Conservation (phyloP, 2,329 filamentous ascomycete genomes). For the Colletotrichum filicis region DNA sequence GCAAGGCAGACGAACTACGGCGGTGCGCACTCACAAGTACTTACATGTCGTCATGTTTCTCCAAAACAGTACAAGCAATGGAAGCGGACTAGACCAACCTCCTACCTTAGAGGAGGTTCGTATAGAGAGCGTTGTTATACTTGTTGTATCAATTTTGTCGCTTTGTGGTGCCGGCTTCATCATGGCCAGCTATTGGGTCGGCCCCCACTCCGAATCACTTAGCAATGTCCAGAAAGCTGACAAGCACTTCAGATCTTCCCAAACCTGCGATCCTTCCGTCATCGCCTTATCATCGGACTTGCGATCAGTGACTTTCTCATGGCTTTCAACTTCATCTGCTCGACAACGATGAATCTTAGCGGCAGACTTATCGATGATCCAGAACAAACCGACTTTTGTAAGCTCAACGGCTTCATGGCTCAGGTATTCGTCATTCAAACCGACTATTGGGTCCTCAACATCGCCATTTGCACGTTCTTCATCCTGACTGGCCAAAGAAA, state of each 20-base stretch:
- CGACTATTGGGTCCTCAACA: conserved; percentile 55
- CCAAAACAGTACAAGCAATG: background rate
- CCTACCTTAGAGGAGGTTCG: conserved; percentile 33
- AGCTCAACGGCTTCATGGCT: conserved; percentile 54
- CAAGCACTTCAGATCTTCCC: conserved; percentile 46
- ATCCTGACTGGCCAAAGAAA: conserved; percentile 51
- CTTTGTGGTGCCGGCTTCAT: conserved; percentile 50
- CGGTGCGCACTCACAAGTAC: background rate
- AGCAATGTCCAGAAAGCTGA: background rate
- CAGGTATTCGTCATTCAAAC: conserved; percentile 56
- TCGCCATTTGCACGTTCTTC: conserved; percentile 53
- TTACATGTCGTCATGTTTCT: background rate
- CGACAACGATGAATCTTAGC: conserved; percentile 47
- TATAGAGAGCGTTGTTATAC: conserved; percentile 44
- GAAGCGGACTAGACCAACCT: conserved; percentile 39
- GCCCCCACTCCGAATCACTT: background rate
- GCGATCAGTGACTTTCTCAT: conserved; percentile 53
- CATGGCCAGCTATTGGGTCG: conserved; percentile 47
- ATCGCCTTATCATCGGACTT: conserved; percentile 52
- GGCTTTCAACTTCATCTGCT: conserved; percentile 52
- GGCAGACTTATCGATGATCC: conserved; percentile 44
- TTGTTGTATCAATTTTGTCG: conserved; percentile 47
- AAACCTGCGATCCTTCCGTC: conserved; percentile 49
- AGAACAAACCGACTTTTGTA: conserved; percentile 46
- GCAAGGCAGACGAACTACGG: background rate